These are phyloP conservation scores for Rutstroemia sp. DNA, from an alignment of 2,329 filamentous ascomycete genomes.

Conservation along the genomic window DNA sequence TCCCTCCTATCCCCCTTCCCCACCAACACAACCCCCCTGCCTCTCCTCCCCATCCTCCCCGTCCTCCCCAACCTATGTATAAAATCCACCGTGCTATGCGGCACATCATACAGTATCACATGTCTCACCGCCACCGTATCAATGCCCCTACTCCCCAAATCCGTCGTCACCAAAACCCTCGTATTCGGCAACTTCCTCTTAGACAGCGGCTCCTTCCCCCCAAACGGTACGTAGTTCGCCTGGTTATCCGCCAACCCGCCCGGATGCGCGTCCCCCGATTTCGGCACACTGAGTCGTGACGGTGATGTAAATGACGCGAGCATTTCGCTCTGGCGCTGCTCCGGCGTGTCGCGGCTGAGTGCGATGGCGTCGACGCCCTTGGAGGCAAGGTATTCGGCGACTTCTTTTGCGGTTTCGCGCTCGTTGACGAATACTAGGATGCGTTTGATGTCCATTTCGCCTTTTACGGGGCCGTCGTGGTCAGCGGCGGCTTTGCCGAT, in stretches of 20 bases:
- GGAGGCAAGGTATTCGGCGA: constrained; percentile 68
- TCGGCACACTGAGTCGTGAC: not conserved
- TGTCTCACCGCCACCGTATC: constrained; percentile 87
- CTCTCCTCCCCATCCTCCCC: constrained; percentile 46
- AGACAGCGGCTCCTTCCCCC: constrained; percentile 19
- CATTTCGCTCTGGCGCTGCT: constrained; percentile 69
- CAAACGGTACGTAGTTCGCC: constrained; percentile 27
- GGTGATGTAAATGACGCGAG: constrained; percentile 61
- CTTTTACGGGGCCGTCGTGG: constrained; percentile 49
- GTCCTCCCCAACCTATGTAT: constrained; percentile 78
- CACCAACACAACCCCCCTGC: constrained; percentile 82
- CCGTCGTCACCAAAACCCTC: constrained; percentile 89
- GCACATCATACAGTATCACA: constrained; percentile 94
- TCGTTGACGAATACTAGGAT: constrained; percentile 97
- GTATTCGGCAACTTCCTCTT: constrained; percentile 55
- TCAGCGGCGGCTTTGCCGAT: constrained; percentile 69
- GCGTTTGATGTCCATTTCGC: constrained; percentile 63
- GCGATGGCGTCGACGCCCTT: constrained; percentile 88
- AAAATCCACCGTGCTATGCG: constrained; percentile 95
- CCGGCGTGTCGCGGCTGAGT: constrained; percentile 75
- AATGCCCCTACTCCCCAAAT: constrained; percentile 86
- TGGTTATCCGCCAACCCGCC: constrained; percentile 35
- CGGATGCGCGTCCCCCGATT: constrained; percentile 22
- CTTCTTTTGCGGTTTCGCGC: constrained; percentile 75
- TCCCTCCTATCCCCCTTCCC: constrained; percentile 85